Evolutionary conservation across 371 early-diverging fungal species (phyloP), one percentile per base, ranked within the genome.

Genomic region (Racocetra persica): DNA sequence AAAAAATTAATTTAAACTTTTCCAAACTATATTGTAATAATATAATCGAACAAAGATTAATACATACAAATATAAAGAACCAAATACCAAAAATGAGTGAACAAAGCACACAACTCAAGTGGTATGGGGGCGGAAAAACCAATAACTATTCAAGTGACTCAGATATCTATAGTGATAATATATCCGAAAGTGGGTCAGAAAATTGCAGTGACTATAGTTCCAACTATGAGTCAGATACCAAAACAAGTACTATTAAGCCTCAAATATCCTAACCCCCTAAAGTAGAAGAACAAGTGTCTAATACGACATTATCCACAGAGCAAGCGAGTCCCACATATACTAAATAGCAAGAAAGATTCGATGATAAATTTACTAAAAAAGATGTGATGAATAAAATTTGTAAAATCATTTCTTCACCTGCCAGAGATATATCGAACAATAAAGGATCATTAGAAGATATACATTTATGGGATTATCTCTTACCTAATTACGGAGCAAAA

Each of bases 61-160:
- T 32, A 32, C 4, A 32, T 32, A 32, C 32, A 1, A 32, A 32
- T 32, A 32, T 32, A 32, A 32, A 32, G 4, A 32, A 32, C 32
- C 1, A 32, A 32, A 32, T 32, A 32, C 32, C n/a, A 54, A 73
- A 71, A 45, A 54, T 73, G 18, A 52, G 26, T 3, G 20, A 14
- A 73, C 51, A 55, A 20, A 73, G 16, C 55, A 2, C 51, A 73
- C 55, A 73, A 1, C 14, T 0, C 0, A 36, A 0, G 10, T 3
- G 55, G 32, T 73, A 73, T 32, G 2, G 57, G 55, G 32, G 73
- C 73, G 18, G 55, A 52, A 55, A 73, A 73, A 73, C 55, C 24
- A 26, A 72, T 72, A 6, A 72, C 73, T 72, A 72, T 72, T 72
- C 73, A 72, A 72, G 73, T 51, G 55, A 72, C 52, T 72, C 73